phyloP scores from a whole-genome alignment of 495 filamentous ascomycete species.

The Penicillium coprophilum region DNA sequence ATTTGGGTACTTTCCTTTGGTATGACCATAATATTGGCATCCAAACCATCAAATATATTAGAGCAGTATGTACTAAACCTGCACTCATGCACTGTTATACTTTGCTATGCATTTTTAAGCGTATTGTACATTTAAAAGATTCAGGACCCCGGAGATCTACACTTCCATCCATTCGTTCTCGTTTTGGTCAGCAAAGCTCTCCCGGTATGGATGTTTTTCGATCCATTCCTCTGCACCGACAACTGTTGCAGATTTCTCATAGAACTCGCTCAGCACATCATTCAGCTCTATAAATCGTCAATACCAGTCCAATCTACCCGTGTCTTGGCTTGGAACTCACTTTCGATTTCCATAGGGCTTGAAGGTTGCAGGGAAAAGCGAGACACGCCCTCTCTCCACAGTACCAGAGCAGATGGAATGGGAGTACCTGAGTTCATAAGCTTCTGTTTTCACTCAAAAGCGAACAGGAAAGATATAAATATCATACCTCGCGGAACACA shows the following conservation, averaged over 20 bases:
- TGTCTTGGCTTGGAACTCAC: background rate
- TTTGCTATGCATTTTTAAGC: too few species aligned
- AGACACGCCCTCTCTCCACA: slow-evolving; percentile 7
- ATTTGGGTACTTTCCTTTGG: background rate
- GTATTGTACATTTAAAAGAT: background rate
- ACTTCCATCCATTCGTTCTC: slow-evolving; percentile 10
- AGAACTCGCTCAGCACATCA: slow-evolving; percentile 6
- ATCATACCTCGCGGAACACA: slow-evolving; percentile 8
- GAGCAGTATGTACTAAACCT: too few species aligned
- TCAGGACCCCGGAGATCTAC: background rate
- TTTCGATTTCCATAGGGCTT: background rate
- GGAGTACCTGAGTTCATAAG: slow-evolving; percentile 4
- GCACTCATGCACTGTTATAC: too few species aligned
- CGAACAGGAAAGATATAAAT: too few species aligned
- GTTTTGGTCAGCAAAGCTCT: slow-evolving; percentile 8
- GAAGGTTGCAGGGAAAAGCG: slow-evolving; percentile 13
- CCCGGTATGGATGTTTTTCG: slow-evolving; percentile 7
- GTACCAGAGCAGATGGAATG: slow-evolving; percentile 1
- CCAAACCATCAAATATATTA: too few species aligned
- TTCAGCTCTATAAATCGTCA: slow-evolving; percentile 6
- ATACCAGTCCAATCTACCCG: background rate
- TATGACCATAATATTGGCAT: background rate
- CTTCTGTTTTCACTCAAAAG: background rate
- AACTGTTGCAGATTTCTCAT: slow-evolving; percentile 5
- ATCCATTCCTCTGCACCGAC: slow-evolving; percentile 11